Evolutionary conservation across 2,329 filamentous ascomycete genomes (phyloP), one percentile per base, ranked within the genome.

Genomic region (Cercospora janseana): DNA sequence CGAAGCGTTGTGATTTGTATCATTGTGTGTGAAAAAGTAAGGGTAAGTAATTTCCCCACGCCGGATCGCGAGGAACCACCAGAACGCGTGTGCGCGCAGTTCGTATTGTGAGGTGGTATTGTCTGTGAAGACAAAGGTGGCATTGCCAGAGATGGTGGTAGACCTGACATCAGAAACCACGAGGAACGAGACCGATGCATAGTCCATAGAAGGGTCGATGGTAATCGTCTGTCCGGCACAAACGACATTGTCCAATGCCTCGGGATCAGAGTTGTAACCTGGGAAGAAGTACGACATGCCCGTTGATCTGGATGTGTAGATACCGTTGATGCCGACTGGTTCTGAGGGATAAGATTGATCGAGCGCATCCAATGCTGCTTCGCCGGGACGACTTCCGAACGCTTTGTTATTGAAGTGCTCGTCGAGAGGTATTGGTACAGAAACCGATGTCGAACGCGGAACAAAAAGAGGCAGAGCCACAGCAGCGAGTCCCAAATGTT

Each of bases 401-500:
- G 31, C 31, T 35, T 35, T 35, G 13, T 35, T 35, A 9, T 35
- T 35, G 31, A 35, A 35, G 6, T 35, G 31, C 31, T 35, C 31
- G 13, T 16, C 13, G 31, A 35, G 31, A 35, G 31, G 13, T 16
- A 35, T 16, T 16, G 10, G 31, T 16, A 35, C 31, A 2, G 31
- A 35, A n/a, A n/a, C n/a, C n/a, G n/a, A n/a, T n/a, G n/a, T n/a
- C n/a, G n/a, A n/a, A n/a, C n/a, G n/a, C n/a, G n/a, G n/a, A n/a
- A n/a, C n/a, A n/a, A n/a, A n/a, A n/a, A n/a, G n/a, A n/a, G n/a
- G n/a, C n/a, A n/a, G n/a, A n/a, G n/a, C n/a, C n/a, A n/a, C n/a
- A n/a, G n/a, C n/a, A n/a, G n/a, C n/a, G n/a, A n/a, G n/a, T n/a
- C n/a, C n/a, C n/a, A n/a, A n/a, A n/a, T n/a, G n/a, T n/a, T n/a